Conservation (phyloP, 345 rosid genomes). For the Corymbia maculata region DNA sequence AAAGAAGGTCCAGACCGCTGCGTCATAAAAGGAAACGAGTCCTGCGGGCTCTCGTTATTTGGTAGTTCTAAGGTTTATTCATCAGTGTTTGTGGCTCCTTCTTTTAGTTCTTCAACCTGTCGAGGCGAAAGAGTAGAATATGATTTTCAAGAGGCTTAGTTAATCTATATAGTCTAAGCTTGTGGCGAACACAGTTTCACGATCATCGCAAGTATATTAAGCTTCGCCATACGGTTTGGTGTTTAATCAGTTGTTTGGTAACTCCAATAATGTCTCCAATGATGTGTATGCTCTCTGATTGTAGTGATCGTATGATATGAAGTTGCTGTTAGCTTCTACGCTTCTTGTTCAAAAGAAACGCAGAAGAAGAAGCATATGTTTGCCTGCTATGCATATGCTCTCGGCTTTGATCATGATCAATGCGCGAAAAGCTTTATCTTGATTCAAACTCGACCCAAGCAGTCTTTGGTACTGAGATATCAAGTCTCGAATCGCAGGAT, state of each 20-base stretch:
- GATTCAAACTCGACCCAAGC: not conserved
- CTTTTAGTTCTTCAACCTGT: slow-evolving; percentile 9
- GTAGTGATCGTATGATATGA: not conserved
- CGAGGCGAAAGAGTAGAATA: not conserved
- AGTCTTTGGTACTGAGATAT: not conserved
- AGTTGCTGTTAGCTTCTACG: not conserved
- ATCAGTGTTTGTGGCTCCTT: slow-evolving; percentile 47
- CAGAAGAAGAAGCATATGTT: not conserved
- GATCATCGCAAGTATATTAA: not conserved
- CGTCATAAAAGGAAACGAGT: not conserved
- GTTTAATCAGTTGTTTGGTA: not conserved
- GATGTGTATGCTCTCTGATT: not conserved
- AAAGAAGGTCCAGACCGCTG: not conserved
- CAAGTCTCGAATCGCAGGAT: not conserved
- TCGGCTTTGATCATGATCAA: not conserved
- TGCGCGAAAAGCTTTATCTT: not conserved
- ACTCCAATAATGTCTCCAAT: not conserved
- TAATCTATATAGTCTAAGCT: not conserved
- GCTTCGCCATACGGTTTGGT: not conserved
- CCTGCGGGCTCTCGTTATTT: slow-evolving; percentile 8
- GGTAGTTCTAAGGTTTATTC: slow-evolving; percentile 50
- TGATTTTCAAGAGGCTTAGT: not conserved
- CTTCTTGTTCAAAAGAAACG: not conserved
- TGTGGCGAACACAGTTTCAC: not conserved
- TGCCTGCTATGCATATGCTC: not conserved